phyloP scores from a whole-genome alignment of 257 asterid species.

The Linderniella brevidens region DNA sequence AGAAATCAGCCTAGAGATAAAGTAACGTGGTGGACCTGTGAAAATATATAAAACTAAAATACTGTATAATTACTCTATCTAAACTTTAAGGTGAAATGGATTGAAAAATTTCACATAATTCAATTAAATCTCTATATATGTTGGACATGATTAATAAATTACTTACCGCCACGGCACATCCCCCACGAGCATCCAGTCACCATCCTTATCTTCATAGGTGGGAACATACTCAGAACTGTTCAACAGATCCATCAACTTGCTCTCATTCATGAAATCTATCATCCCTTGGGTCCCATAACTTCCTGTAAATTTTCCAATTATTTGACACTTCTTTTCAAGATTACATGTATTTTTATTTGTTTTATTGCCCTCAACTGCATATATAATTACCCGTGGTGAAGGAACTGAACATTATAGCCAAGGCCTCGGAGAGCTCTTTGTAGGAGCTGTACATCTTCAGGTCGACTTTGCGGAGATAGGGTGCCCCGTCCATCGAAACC shows the following conservation, averaged over 20 bases:
- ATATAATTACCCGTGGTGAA: slow-evolving; percentile 21
- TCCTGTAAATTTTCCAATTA: slow-evolving; percentile 9
- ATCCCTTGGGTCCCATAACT: slow-evolving; percentile 35
- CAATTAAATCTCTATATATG: neutral
- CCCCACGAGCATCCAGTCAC: slow-evolving; percentile 97
- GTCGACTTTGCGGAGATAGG: slow-evolving; percentile 37
- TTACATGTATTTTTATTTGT: too few species aligned
- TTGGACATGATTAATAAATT: too few species aligned
- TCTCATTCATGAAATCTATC: slow-evolving; percentile 48
- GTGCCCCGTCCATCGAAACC: slow-evolving; percentile 49
- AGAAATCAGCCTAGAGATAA: too few species aligned
- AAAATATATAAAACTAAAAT: too few species aligned
- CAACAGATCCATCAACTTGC: slow-evolving; percentile 56
- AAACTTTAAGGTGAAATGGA: too few species aligned
- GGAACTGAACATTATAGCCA: slow-evolving; percentile 47
- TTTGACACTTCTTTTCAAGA: too few species aligned
- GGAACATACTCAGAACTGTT: slow-evolving; percentile 78
- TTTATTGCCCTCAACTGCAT: too few species aligned
- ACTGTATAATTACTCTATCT: too few species aligned
- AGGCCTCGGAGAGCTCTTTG: slow-evolving; percentile 26
- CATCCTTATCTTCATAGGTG: slow-evolving; percentile 84
- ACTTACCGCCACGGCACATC: slow-evolving; percentile 89
- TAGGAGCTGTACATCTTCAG: slow-evolving; percentile 25
- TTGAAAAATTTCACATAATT: too few species aligned
- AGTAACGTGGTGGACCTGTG: too few species aligned